phyloP scores from a whole-genome alignment of 306 rosid genomes.

The Lagenaria siceraria region DNA sequence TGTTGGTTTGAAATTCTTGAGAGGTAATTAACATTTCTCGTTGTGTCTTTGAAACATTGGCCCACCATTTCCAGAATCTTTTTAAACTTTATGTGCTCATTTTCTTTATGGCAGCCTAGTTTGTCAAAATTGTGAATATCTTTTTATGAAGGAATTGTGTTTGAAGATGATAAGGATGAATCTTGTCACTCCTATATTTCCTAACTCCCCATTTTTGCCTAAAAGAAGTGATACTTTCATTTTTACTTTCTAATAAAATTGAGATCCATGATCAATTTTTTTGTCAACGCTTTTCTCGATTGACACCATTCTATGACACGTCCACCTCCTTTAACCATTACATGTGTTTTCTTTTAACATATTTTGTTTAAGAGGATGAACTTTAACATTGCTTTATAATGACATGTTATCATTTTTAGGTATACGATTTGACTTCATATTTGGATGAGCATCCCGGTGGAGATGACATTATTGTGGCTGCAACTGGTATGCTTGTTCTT shows the following conservation, averaged over 20 bases:
- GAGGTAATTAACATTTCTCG: neutral
- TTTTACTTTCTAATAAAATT: neutral
- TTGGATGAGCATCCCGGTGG: conserved; percentile 97
- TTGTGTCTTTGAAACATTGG: neutral
- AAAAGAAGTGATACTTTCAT: neutral
- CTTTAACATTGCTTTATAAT: neutral
- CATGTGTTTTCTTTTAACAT: neutral
- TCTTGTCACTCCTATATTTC: neutral
- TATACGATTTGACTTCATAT: conserved; percentile 65
- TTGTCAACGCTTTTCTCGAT: neutral
- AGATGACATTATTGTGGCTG: conserved; percentile 56
- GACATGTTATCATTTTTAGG: conserved; percentile 22
- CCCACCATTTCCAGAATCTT: neutral
- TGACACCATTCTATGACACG: neutral
- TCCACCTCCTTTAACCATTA: neutral
- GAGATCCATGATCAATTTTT: neutral
- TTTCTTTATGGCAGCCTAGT: neutral
- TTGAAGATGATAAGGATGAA: neutral
- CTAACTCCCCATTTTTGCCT: neutral
- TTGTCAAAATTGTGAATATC: neutral
- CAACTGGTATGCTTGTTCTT: conserved; percentile 44
- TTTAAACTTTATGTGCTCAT: neutral
- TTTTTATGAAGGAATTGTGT: neutral
- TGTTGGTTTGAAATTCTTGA: neutral
- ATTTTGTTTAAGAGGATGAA: neutral